These are phyloP conservation scores for Leptoxyphium fumago DNA, from an alignment of 2,329 filamentous ascomycete species.

Conservation along the genomic window DNA sequence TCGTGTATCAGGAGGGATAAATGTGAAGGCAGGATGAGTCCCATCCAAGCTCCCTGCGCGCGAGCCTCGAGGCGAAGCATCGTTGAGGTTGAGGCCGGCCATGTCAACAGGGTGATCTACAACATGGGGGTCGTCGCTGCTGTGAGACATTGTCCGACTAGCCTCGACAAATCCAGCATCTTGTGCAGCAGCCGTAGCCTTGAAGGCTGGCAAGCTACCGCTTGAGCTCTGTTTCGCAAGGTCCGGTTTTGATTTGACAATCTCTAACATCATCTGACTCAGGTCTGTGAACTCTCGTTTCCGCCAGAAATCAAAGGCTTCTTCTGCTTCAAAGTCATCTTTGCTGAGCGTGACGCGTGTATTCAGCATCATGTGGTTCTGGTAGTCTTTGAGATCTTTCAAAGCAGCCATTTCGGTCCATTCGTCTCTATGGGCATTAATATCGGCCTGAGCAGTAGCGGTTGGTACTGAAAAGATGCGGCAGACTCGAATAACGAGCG, in stretches of 20 bases:
- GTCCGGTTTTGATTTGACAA: constrained; percentile 73
- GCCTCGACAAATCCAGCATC: constrained; percentile 24
- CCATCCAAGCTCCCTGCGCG: constrained; percentile 16
- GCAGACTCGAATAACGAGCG: constrained; percentile 73
- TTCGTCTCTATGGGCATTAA: constrained; percentile 60
- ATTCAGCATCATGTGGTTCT: constrained; percentile 70
- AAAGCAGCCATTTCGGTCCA: constrained; percentile 92
- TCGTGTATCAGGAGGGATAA: constrained; percentile 73
- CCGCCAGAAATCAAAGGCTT: constrained; percentile 81
- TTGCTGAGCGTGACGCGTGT: constrained; percentile 61
- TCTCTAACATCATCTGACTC: constrained; percentile 84
- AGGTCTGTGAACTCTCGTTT: constrained; percentile 76
- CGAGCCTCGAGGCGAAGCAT: constrained; percentile 27
- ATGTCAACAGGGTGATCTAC: constrained; percentile 57
- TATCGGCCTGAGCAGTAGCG: constrained; percentile 70
- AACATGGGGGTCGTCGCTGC: constrained; percentile 36
- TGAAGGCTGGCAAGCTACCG: constrained; percentile 18
- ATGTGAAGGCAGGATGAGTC: constrained; percentile 49
- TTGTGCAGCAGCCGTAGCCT: constrained; percentile 8
- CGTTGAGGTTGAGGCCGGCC: constrained; percentile 46
- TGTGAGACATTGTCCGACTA: constrained; percentile 32
- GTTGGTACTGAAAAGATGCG: constrained; percentile 71
- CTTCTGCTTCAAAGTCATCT: constrained; percentile 81
- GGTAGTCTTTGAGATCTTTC: constrained; percentile 84
- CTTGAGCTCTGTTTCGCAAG: constrained; percentile 61